Evolutionary conservation across 345 rosid genomes (phyloP).

Genomic region (Angophora floribunda): DNA sequence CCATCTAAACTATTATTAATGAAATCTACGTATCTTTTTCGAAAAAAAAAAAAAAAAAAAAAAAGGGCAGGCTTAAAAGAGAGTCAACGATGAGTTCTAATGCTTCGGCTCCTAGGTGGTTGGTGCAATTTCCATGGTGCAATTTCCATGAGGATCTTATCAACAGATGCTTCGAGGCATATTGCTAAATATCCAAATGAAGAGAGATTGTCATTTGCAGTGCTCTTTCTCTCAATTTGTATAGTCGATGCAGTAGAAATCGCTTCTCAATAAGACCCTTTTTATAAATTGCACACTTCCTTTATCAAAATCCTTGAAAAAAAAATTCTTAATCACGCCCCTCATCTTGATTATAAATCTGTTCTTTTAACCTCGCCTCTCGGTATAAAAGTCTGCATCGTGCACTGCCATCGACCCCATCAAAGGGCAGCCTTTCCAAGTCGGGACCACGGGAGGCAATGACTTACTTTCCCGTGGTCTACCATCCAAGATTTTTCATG

Average conservation of each 20-base stretch:
- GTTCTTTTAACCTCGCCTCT: not conserved
- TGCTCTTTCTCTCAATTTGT: not conserved
- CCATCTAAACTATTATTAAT: too few relatives aligned
- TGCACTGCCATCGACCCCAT: not conserved
- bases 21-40: too few relatives aligned
- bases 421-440: not conserved
- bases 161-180: not conserved
- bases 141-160: not conserved
- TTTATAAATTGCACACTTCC: not conserved
- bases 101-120: not conserved
- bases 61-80: rapidly evolving
- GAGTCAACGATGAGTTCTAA: not conserved
- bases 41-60: too few relatives aligned
- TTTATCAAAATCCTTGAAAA: not conserved
- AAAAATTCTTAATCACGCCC: not conserved
- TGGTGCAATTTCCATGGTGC: too few relatives aligned
- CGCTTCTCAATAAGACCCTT: not conserved
- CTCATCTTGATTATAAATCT: not conserved
- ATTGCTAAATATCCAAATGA: not conserved
- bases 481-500: not conserved
- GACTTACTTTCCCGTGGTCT: not conserved
- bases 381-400: not conserved
- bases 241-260: not conserved
- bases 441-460: not conserved
- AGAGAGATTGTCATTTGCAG: not conserved